A percentile compares a stretch with the other conserved stretches of the same genome.
These are phyloP conservation scores for Metschnikowia drakensbergensis DNA, from an alignment of 805 yeast genomes.

Conservation along the genomic window DNA sequence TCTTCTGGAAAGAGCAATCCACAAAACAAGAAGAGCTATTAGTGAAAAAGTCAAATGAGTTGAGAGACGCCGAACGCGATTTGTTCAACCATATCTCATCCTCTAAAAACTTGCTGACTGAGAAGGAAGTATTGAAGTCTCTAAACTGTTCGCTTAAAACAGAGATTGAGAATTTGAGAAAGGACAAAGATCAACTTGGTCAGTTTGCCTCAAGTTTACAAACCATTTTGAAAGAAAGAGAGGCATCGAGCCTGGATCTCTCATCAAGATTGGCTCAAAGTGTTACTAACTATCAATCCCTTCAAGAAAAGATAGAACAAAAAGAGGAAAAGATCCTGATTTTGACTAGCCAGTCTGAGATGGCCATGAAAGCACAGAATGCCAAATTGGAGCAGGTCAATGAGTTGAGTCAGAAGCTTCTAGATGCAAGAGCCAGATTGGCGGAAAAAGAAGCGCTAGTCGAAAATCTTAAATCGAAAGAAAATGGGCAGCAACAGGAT, in stretches of 20 bases:
- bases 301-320: conserved; percentile 46
- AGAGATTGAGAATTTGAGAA: conserved; percentile 50
- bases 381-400: conserved; percentile 57
- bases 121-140: conserved; percentile 47
- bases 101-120: conserved; percentile 49
- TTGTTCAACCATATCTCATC: conserved; percentile 44
- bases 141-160: conserved; percentile 47
- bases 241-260: conserved; percentile 46
- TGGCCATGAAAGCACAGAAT: conserved; percentile 50
- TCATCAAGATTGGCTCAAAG: conserved; percentile 47
- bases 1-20: conserved; percentile 41
- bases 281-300: conserved; percentile 42
- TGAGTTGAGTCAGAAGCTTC: conserved; percentile 44
- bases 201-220: conserved; percentile 59
- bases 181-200: conserved; percentile 58
- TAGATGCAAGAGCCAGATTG: conserved; percentile 40
- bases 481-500: not conserved
- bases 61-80: conserved; percentile 48
- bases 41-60: conserved; percentile 42
- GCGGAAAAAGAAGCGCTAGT: conserved; percentile 36
- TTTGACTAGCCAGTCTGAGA: conserved; percentile 54
- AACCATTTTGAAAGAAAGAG: conserved; percentile 58
- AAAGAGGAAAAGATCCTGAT: conserved; percentile 51
- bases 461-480: conserved; percentile 31
- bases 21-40: conserved; percentile 36